A percentile compares a stretch with the other conserved stretches of the same genome.
Conservation (phyloP, 345 rosid genomes). For the Cardiospermum halicacabum region DNA sequence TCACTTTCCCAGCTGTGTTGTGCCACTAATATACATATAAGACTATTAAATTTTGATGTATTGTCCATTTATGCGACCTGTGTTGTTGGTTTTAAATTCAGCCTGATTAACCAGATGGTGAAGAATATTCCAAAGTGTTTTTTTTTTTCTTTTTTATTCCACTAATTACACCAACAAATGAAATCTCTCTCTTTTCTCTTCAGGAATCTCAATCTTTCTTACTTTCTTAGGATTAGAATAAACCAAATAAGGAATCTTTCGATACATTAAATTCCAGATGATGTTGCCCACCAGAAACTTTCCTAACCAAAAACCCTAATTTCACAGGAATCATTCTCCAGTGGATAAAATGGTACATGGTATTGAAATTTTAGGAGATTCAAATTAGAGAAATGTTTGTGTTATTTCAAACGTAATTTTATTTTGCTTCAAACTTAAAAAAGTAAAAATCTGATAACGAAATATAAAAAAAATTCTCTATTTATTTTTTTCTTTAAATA, state of each 20-base stretch:
- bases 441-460: too few relatives aligned
- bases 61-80: background rate
- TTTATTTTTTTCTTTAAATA: too few relatives aligned
- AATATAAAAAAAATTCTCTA: too few relatives aligned
- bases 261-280: too few relatives aligned
- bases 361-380: too few relatives aligned
- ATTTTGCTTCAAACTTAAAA: too few relatives aligned
- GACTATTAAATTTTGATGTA: background rate
- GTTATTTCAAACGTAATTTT: too few relatives aligned
- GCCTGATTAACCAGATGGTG: background rate
- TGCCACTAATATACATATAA: background rate
- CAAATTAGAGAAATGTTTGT: too few relatives aligned
- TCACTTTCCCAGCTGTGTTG: background rate
- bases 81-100: background rate
- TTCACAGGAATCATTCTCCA: too few relatives aligned
- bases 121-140: constrained; percentile 2
- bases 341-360: too few relatives aligned
- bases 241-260: background rate
- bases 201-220: background rate
- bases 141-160: constrained; percentile 3
- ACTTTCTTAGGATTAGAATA: background rate
- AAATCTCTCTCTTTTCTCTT: background rate
- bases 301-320: too few relatives aligned
- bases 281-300: too few relatives aligned
- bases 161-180: background rate